phyloP scores from a whole-genome alignment of 805 yeast species.

The Lipomyces kockii region DNA sequence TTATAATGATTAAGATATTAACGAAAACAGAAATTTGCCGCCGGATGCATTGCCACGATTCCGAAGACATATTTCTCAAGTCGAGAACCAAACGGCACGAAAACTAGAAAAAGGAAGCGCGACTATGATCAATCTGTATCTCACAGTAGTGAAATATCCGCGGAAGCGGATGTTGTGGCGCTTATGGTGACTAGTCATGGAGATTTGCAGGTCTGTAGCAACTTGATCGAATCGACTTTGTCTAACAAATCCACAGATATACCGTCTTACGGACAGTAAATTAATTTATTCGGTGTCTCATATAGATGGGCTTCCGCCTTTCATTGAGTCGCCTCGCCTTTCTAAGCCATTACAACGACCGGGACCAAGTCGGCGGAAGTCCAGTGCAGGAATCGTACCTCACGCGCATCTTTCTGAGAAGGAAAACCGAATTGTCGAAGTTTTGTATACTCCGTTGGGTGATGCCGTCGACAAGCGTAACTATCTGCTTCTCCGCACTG shows the following conservation, averaged over 20 bases:
- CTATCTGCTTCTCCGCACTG: constrained; percentile 69
- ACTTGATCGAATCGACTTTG: no score
- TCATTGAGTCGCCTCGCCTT: constrained; percentile 6
- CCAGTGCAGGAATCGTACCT: constrained; percentile 22
- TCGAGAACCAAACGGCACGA: constrained; percentile 14
- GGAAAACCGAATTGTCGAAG: constrained; percentile 43
- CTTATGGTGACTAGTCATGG: constrained; percentile 27
- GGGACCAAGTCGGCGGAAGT: constrained; percentile 20
- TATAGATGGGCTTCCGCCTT: constrained; percentile 12
- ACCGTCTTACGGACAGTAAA: constrained; percentile 9
- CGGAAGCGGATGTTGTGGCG: constrained; percentile 4
- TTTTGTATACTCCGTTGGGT: constrained; percentile 67
- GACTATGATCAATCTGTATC: background rate
- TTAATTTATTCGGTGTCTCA: constrained; percentile 7
- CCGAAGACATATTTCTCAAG: constrained; percentile 19
- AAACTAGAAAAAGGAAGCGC: background rate
- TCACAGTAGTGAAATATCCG: background rate
- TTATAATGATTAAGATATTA: background rate
- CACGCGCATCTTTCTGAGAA: background rate
- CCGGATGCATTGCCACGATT: constrained; percentile 29
- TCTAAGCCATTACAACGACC: constrained; percentile 2
- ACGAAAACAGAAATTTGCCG: constrained; percentile 13
- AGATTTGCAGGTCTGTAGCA: constrained; percentile 18
- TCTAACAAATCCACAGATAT: constrained; percentile 12
- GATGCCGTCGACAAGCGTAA: constrained; percentile 60